Evolutionary conservation across 805 yeast genomes (phyloP), one percentile per base, ranked within the genome.

Genomic region (Starmerella apis): DNA sequence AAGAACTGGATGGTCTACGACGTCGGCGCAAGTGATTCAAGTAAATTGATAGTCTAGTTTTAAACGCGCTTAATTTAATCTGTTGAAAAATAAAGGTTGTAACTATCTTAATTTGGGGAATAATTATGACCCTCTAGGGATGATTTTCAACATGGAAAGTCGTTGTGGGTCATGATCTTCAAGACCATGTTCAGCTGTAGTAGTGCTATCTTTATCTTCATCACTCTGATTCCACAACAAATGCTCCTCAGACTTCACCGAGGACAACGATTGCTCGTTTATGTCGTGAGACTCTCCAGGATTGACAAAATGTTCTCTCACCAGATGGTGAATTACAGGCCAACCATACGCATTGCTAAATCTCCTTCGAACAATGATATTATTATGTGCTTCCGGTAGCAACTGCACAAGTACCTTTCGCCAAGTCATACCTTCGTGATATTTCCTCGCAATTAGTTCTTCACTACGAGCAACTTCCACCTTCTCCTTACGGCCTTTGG

Each of bases 321-420:
- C 84, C 56, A 88, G 60, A 64, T 90, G 95, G 39, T 81, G 82
- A n/a, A 90, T 72, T 0, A 86, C 95, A 0, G 84, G 86, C 92
- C 96, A 86, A 1, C 98, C 98, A 66, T 82, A 88, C 0, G 96
- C 92, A 66, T 90, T 90, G 5, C 94, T 81, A 70, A 85, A 92
- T 54, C 85, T 69, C 57, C 98, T 73, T 55, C 98, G 71, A 1
- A 90, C 97, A 24, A 86, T 73, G 25, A 92, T 87, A 61, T 87
- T 90, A 61, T 90, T 90, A 62, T 90, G 98, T 0, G 98, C 96
- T 64, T 90, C 98, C 0, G 96, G 96, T 56, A 79, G 76, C 55
- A 92, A 68, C 38, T 79, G 79, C 1, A 88, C 95, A 24, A 92
- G 67, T 2, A 92, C 95, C 65, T 90, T 90, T 39, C 96, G 70